Evolutionary conservation across 78 protist species (phyloP).

Genomic region (Pigoraptor vietnamica): DNA sequence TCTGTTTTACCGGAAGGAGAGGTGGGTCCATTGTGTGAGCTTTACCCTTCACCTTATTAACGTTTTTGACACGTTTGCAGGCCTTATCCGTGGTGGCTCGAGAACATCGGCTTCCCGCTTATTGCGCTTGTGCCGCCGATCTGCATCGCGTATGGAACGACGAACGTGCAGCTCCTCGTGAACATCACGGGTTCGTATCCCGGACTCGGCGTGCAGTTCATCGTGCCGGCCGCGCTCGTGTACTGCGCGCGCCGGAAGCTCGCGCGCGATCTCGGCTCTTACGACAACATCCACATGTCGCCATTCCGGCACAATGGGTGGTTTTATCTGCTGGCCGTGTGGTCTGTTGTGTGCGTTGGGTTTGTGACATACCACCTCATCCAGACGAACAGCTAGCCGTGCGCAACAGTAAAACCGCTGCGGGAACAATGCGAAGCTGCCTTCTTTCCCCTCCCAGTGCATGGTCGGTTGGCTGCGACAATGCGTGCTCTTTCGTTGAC

Average conservation of each 20-base stretch:
- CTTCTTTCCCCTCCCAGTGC: too few species aligned
- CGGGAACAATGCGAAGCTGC: too few species aligned
- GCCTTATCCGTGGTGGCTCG: not conserved
- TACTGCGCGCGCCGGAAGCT: not conserved
- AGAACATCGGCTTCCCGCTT: not conserved
- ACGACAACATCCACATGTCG: not conserved
- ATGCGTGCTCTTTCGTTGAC: too few species aligned
- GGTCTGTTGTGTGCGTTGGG: not conserved
- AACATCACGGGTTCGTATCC: conserved; percentile 5
- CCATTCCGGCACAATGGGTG: not conserved
- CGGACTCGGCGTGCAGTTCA: conserved; percentile 28
- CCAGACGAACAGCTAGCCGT: too few species aligned
- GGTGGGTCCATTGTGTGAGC: not conserved
- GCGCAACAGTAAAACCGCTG: too few species aligned
- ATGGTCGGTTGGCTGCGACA: too few species aligned
- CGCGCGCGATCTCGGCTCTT: not conserved
- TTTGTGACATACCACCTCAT: not conserved
- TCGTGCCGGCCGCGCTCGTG: conserved; percentile 33
- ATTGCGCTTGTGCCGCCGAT: conserved; percentile 7
- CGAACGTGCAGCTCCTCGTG: not conserved
- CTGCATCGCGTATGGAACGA: not conserved
- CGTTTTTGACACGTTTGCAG: not conserved
- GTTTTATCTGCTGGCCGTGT: not conserved
- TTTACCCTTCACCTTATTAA: not conserved
- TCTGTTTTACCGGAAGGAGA: not conserved